Conservation (phyloP, 1,284 basidiomycete species). For the Xerocomus tenax region DNA sequence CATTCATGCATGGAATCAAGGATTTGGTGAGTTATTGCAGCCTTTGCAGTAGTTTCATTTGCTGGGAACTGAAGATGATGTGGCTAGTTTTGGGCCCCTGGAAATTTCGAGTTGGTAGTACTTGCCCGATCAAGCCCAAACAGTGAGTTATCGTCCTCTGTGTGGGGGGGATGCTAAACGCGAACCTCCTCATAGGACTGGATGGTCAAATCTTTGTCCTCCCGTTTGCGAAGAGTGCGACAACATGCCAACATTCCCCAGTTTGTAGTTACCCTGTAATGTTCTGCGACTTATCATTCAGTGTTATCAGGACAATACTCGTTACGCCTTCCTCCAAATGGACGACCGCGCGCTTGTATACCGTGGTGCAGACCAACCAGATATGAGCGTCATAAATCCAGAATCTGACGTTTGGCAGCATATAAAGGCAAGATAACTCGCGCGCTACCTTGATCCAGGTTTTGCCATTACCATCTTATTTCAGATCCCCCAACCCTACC, state of each 20-base stretch:
- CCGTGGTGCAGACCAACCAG: slow-evolving; percentile 92
- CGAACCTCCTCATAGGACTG: slow-evolving; percentile 32
- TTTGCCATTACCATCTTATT: not conserved
- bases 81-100: slow-evolving; percentile 79
- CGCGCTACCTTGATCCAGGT: not conserved
- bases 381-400: slow-evolving; percentile 98
- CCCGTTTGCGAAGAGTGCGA: slow-evolving; percentile 92
- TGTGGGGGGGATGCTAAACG: not conserved
- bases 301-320: slow-evolving; percentile 69
- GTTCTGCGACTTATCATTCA: slow-evolving; percentile 5
- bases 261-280: slow-evolving; percentile 35
- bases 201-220: slow-evolving; percentile 75
- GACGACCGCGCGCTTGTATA: slow-evolving; percentile 94
- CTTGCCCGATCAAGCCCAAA: slow-evolving; percentile 46
- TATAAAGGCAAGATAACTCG: slow-evolving; percentile 56
- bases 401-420: slow-evolving; percentile 97
- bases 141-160: slow-evolving; percentile 33
- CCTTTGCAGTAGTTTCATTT: not conserved
- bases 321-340: slow-evolving; percentile 92
- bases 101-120: slow-evolving; percentile 80
- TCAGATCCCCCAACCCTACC: slow-evolving; percentile 81
- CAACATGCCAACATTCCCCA: slow-evolving; percentile 85
- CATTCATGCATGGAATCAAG: slow-evolving; percentile 75
- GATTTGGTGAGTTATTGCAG: slow-evolving; percentile 44
- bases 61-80: slow-evolving; percentile 29